A percentile compares a stretch with the other conserved stretches of the same genome.
These are phyloP conservation scores for Candida albicans DNA, from an alignment of 1,139 yeast species.

Conservation along the genomic window DNA sequence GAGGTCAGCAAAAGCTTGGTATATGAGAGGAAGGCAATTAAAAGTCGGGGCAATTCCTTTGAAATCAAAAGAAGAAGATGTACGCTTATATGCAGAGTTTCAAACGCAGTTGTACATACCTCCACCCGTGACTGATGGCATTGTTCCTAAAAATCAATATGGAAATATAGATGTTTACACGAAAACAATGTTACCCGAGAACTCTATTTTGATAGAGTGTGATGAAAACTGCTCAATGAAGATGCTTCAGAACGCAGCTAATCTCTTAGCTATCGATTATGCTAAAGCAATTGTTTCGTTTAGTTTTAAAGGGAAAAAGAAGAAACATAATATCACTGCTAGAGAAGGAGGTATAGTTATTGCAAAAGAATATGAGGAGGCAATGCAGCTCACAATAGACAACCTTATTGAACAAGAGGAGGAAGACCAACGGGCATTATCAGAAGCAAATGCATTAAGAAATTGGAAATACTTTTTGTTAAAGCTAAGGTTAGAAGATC, in stretches of 20 bases:
- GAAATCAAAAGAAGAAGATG: slow-evolving; percentile 51
- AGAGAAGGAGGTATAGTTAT: slow-evolving; percentile 76
- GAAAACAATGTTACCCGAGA: slow-evolving; percentile 78
- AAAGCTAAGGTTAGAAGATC: slow-evolving; percentile 67
- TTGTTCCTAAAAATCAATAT: slow-evolving; percentile 69
- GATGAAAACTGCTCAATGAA: slow-evolving; percentile 35
- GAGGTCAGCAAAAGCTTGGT: slow-evolving; percentile 84
- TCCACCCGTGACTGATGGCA: slow-evolving; percentile 63
- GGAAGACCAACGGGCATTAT: slow-evolving; percentile 45
- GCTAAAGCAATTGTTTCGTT: slow-evolving; percentile 89
- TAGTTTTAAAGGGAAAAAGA: slow-evolving; percentile 52
- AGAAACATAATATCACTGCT: slow-evolving; percentile 51
- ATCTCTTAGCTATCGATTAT: slow-evolving; percentile 66
- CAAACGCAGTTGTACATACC: slow-evolving; percentile 76
- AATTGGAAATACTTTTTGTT: slow-evolving; percentile 75
- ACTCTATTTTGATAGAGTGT: slow-evolving; percentile 59
- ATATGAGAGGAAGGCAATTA: slow-evolving; percentile 71
- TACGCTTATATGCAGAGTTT: slow-evolving; percentile 64
- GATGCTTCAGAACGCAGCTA: slow-evolving; percentile 68
- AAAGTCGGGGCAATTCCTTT: slow-evolving; percentile 70
- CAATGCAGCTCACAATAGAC: slow-evolving; percentile 57
- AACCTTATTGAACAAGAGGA: slow-evolving; percentile 57
- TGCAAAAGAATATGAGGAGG: slow-evolving; percentile 63
- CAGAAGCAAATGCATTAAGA: slow-evolving; percentile 54
- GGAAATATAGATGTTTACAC: slow-evolving; percentile 83